These are phyloP conservation scores for Decorospora gaudefroyi DNA, from an alignment of 2,329 filamentous ascomycete genomes.

Conservation along the genomic window DNA sequence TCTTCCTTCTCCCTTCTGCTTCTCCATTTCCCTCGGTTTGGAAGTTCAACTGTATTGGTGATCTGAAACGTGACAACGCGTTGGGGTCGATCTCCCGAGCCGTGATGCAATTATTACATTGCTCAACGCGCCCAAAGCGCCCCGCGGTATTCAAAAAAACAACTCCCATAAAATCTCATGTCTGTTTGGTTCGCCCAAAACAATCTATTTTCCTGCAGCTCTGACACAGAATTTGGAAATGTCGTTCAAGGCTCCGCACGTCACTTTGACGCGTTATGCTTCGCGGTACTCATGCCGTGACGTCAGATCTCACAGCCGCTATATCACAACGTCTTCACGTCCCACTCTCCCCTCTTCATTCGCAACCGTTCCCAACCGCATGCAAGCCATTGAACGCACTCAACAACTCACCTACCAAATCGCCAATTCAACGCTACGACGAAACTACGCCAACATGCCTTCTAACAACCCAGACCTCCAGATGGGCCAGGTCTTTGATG, in stretches of 20 bases:
- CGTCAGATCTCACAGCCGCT: constrained; percentile 30
- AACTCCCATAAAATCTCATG: background rate
- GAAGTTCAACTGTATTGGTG: too few relatives aligned
- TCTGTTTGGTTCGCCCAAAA: constrained; percentile 1
- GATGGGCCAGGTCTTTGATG: constrained; percentile 43
- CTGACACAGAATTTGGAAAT: constrained; percentile 5
- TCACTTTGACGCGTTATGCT: constrained; percentile 29
- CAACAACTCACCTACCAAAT: constrained; percentile 22
- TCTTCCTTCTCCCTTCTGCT: too few relatives aligned
- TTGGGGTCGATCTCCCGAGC: constrained; percentile 4
- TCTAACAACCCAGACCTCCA: constrained; percentile 42
- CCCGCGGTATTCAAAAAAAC: background rate
- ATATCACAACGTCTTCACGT: constrained; percentile 11
- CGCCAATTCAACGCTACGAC: constrained; percentile 12
- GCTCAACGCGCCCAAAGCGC: constrained; percentile 1
- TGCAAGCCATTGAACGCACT: constrained; percentile 17
- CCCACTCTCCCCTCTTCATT: constrained; percentile 5
- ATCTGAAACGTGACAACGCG: constrained; percentile 14
- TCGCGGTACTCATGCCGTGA: constrained; percentile 23
- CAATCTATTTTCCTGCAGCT: background rate
- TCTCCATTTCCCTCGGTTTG: too few relatives aligned
- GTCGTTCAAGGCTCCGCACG: constrained; percentile 14
- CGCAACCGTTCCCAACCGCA: constrained; percentile 5
- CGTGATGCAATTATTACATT: constrained; percentile 17
- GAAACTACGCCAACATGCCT: constrained; percentile 37